These are phyloP conservation scores for Beauveria asiatica DNA, from an alignment of 2,329 filamentous ascomycete genomes.

Conservation along the genomic window DNA sequence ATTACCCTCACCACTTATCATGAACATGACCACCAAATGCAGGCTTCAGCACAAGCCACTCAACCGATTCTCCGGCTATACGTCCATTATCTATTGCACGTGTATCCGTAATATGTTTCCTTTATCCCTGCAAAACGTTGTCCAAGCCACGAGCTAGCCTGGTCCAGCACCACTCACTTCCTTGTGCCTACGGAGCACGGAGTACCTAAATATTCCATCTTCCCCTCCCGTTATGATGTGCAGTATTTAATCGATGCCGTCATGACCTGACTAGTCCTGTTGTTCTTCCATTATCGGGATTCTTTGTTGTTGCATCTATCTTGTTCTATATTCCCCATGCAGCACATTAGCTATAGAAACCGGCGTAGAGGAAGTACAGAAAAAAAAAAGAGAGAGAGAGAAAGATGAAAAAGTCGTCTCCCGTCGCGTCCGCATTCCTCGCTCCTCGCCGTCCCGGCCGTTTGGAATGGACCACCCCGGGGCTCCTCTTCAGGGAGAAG, in stretches of 20 bases:
- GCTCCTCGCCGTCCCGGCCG: background rate
- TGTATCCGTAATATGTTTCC: background rate
- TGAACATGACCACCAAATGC: background rate
- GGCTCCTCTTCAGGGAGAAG: background rate
- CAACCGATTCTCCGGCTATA: background rate
- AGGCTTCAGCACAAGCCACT: background rate
- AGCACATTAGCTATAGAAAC: background rate
- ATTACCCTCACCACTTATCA: too few species aligned
- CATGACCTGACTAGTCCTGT: background rate
- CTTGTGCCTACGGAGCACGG: too few species aligned
- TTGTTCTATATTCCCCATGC: too few species aligned
- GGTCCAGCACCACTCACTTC: background rate
- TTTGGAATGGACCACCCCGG: background rate
- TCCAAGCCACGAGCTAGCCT: background rate
- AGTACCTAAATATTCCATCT: too few species aligned
- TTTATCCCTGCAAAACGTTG: slow-evolving; percentile 1
- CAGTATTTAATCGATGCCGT: background rate
- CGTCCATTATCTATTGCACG: background rate
- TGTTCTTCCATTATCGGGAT: background rate
- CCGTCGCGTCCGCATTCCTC: background rate
- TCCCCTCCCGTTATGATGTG: background rate
- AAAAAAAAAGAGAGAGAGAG: too few species aligned
- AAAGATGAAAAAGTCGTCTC: too few species aligned
- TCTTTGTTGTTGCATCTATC: background rate
- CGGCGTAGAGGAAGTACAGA: background rate